Evolutionary conservation across 176 grass and related monocot species (phyloP), one percentile per base, ranked within the genome.

Genomic region (Saccharum spontaneum): DNA sequence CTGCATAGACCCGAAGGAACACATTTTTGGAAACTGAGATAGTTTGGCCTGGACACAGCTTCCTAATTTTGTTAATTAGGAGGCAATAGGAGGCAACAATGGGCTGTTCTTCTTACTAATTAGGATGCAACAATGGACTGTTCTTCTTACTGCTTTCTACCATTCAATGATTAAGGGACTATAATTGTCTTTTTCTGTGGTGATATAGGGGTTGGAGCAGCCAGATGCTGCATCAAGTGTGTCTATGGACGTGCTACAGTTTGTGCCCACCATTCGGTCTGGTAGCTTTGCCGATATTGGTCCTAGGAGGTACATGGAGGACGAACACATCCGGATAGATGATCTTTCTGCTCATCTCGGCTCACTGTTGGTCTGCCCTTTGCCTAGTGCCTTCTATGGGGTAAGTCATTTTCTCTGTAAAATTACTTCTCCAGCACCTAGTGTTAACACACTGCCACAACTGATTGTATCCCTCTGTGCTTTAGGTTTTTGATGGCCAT

Each of bases 401-500:
- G 97, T 94, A 91, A 64, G 80, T 67, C 36, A 15, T 57, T 37
- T 65, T 4, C 2, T 67, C 8, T 67, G 6, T 23, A 20, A 64
- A 64, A 64, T 64, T 64, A 30, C 4, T 15, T 26, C 23, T 14
- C 12, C 23, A 64, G 26, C 24, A 10, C 6, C 12, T 5, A 39
- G 8, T n/a, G 45, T 46, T 79, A 48, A 48, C 50, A 23, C 13
- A 63, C 13, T 46, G 31, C 28, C 43, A 49, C 4, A 89, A 72
- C 50, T 69, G 49, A 76, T 63, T 69, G 1, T 12, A n/a, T 48
- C 82, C 15, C 17, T 69, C 68, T 83, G 74, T 38, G 69, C 30
- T 73, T 50, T 66, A 99, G 97, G 90, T 99, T 2, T 99, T 99
- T 76, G 97, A 99, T 89, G 97, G 97, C 11, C 97, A 99, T 88